Conservation (phyloP, 1,139 yeast species). For the Pichia sp. region DNA sequence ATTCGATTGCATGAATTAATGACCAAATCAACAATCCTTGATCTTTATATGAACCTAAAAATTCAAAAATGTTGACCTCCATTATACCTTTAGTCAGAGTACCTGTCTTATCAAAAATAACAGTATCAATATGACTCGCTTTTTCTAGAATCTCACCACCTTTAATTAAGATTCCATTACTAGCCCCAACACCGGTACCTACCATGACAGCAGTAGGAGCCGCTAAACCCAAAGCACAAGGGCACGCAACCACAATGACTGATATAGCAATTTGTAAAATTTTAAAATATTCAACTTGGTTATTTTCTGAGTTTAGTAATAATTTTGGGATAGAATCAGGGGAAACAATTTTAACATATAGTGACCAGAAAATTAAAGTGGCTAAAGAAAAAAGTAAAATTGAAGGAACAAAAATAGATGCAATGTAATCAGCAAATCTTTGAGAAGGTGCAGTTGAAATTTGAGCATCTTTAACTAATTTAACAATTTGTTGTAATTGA, state of each 20-base stretch:
- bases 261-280: slow-evolving; percentile 75
- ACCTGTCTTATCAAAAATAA: slow-evolving; percentile 93
- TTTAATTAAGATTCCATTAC: slow-evolving; percentile 82
- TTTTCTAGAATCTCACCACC: slow-evolving; percentile 88
- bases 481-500: slow-evolving; percentile 79
- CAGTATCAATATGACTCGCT: slow-evolving; percentile 57
- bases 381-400: slow-evolving; percentile 55
- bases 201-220: slow-evolving; percentile 99
- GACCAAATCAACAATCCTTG: slow-evolving; percentile 44
- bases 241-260: slow-evolving; percentile 95
- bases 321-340: slow-evolving; percentile 42
- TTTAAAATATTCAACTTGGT: slow-evolving; percentile 46
- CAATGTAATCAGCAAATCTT: slow-evolving; percentile 76
- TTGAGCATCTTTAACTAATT: slow-evolving; percentile 85
- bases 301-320: slow-evolving; percentile 51
- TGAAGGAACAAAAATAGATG: slow-evolving; percentile 79
- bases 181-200: slow-evolving; percentile 94
- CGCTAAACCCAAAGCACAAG: slow-evolving; percentile 93
- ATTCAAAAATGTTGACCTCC: slow-evolving; percentile 31
- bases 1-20: slow-evolving; percentile 58
- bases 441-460: slow-evolving; percentile 86
- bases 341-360: slow-evolving; percentile 29
- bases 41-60: slow-evolving; percentile 14
- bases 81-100: slow-evolving; percentile 85
- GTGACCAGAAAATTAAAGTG: slow-evolving; percentile 69